Evolutionary conservation across 768 basidiomycete species (phyloP).

Genomic region (Clitopilus passeckerianus): DNA sequence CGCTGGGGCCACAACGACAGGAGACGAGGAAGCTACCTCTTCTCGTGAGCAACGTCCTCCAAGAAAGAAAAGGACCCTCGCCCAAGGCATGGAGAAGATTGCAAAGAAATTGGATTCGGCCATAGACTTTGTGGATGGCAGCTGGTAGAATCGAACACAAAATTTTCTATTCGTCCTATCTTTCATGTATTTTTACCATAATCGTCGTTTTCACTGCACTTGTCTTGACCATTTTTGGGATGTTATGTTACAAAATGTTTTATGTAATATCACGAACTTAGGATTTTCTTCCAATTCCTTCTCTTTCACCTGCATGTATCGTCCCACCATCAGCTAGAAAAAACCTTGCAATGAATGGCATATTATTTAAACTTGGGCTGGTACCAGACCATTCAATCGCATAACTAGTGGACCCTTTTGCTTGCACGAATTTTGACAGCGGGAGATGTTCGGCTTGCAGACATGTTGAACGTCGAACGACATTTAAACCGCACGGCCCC

Average conservation of each 20-base stretch:
- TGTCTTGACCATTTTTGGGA: neutral
- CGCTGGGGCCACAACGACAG: slow-evolving; percentile 3
- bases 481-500: neutral
- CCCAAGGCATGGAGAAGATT: slow-evolving; percentile 28
- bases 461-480: neutral
- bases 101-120: slow-evolving; percentile 17
- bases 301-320: no score
- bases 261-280: no score
- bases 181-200: neutral
- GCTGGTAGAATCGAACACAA: slow-evolving; percentile 1
- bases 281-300: no score
- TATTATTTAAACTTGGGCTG: no score
- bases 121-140: slow-evolving; percentile 20
- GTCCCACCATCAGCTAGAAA: no score
- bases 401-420: neutral
- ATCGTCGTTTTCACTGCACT: neutral
- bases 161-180: neutral
- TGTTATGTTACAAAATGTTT: no score
- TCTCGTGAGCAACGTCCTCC: neutral
- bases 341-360: no score
- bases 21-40: slow-evolving; percentile 6
- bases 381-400: no score
- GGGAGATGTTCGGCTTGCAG: neutral
- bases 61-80: slow-evolving; percentile 28
- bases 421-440: neutral